phyloP scores from a whole-genome alignment of 495 filamentous ascomycete species.

The Penicillium cosmopolitanum region DNA sequence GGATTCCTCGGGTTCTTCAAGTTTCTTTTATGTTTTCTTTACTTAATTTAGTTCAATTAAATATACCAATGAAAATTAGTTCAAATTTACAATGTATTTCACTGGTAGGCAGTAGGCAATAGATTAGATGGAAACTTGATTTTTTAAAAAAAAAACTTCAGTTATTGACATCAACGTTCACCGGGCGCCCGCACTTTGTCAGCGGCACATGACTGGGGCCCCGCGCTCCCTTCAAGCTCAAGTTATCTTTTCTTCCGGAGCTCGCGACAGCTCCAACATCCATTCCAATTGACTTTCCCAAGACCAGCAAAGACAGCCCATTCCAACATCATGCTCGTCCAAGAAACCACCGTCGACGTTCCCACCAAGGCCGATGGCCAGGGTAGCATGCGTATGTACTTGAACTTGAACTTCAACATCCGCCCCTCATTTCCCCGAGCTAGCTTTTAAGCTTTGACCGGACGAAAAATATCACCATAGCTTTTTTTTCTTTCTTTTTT shows the following conservation, averaged over 20 bases:
- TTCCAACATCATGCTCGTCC: slow-evolving; percentile 62
- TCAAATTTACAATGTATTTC: neutral
- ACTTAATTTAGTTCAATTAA: neutral
- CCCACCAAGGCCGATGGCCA: slow-evolving; percentile 64
- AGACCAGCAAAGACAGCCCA: neutral
- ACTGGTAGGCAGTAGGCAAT: neutral
- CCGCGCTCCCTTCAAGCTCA: slow-evolving; percentile 20
- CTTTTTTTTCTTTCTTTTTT: no score
- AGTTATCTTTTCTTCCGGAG: neutral
- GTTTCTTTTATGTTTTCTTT: neutral
- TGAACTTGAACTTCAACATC: slow-evolving; percentile 23
- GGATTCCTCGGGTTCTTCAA: slow-evolving; percentile 15
- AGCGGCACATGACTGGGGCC: slow-evolving; percentile 24
- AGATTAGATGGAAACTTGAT: neutral
- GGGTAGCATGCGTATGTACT: slow-evolving; percentile 61
- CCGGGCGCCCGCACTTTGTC: slow-evolving; percentile 11
- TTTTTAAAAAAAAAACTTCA: neutral
- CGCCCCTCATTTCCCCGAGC: neutral
- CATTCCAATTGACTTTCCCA: neutral
- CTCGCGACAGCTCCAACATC: neutral
- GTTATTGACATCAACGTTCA: neutral
- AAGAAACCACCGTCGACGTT: slow-evolving; percentile 69
- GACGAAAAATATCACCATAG: neutral
- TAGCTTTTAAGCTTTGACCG: neutral
- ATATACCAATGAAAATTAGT: neutral